These are phyloP conservation scores for Flaveria robusta DNA, from an alignment of 129 eudicot species.

Conservation along the genomic window DNA sequence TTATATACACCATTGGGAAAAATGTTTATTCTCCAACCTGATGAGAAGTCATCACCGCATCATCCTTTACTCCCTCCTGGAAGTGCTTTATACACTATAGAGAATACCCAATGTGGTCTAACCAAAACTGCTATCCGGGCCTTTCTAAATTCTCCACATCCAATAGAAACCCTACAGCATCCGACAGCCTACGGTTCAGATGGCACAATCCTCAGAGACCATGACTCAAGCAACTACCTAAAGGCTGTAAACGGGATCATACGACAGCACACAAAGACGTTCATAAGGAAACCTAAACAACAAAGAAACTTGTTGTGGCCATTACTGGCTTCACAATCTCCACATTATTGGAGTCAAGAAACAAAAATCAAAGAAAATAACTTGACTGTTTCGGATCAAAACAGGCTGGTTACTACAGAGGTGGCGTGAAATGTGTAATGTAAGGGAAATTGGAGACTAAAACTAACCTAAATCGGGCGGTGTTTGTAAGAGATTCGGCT, in stretches of 20 bases:
- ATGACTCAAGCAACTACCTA: slow-evolving; percentile 84
- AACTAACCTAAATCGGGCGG: slow-evolving; percentile 27
- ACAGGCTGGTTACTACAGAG: slow-evolving; percentile 42
- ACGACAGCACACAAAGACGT: slow-evolving; percentile 53
- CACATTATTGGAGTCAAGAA: slow-evolving; percentile 71
- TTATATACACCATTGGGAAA: slow-evolving; percentile 84
- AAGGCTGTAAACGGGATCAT: slow-evolving; percentile 77
- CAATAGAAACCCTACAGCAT: slow-evolving; percentile 71
- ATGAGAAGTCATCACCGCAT: slow-evolving; percentile 66
- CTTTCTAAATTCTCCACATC: slow-evolving; percentile 84
- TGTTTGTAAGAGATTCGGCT: slow-evolving; percentile 34
- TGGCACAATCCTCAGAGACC: slow-evolving; percentile 87
- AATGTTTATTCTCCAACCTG: slow-evolving; percentile 86
- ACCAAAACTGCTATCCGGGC: slow-evolving; percentile 53
- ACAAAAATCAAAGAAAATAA: slow-evolving; percentile 37
- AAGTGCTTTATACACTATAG: slow-evolving; percentile 56
- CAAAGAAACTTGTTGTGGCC: slow-evolving; percentile 68
- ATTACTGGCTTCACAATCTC: slow-evolving; percentile 62
- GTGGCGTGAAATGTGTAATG: slow-evolving; percentile 24
- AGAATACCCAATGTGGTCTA: slow-evolving; percentile 40
- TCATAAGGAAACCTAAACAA: slow-evolving; percentile 36
- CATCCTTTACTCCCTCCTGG: slow-evolving; percentile 89
- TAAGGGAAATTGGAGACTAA: slow-evolving; percentile 23
- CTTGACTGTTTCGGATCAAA: slow-evolving; percentile 39
- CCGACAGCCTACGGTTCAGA: slow-evolving; percentile 87